phyloP scores from a whole-genome alignment of 1,139 yeast species.

The Yamadazyma spencermartinsiae region DNA sequence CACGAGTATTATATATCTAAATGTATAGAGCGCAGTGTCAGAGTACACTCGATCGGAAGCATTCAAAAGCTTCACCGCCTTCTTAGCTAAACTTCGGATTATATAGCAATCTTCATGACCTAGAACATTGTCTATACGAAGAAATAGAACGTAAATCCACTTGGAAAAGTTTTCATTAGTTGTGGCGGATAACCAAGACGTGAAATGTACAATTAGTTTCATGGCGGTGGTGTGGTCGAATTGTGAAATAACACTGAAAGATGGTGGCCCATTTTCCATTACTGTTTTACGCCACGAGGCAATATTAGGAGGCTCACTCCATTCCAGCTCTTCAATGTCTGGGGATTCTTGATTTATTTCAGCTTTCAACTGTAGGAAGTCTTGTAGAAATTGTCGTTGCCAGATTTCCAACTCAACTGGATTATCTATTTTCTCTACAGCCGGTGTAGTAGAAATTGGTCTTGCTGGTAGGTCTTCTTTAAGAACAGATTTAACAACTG shows the following conservation, averaged over 20 bases:
- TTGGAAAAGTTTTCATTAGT: constrained; percentile 29
- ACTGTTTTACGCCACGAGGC: constrained; percentile 34
- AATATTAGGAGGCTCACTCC: constrained; percentile 27
- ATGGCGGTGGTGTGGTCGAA: constrained; percentile 36
- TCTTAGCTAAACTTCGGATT: constrained; percentile 40
- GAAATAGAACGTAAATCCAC: constrained; percentile 40
- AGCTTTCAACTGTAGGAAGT: constrained; percentile 8
- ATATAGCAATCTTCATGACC: constrained; percentile 37
- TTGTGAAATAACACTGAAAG: constrained; percentile 20
- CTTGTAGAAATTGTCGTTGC: constrained; percentile 6
- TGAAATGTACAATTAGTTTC: constrained; percentile 35
- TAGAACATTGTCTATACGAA: constrained; percentile 35
- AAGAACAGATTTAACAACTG: not conserved
- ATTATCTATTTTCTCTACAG: not conserved
- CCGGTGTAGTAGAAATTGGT: not conserved
- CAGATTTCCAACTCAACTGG: constrained; percentile 4
- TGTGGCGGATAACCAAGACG: constrained; percentile 40
- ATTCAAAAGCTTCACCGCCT: constrained; percentile 32
- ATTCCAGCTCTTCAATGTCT: constrained; percentile 2
- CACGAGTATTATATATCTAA: constrained; percentile 33
- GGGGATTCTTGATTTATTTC: constrained; percentile 18
- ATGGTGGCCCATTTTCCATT: constrained; percentile 30
- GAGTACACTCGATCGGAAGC: constrained; percentile 11
- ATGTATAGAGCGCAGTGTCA: constrained; percentile 23
- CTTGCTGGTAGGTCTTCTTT: constrained; percentile 1